Evolutionary conservation across 2,329 filamentous ascomycete genomes (phyloP).

Genomic region (Fusarium neocosmosporiellum): DNA sequence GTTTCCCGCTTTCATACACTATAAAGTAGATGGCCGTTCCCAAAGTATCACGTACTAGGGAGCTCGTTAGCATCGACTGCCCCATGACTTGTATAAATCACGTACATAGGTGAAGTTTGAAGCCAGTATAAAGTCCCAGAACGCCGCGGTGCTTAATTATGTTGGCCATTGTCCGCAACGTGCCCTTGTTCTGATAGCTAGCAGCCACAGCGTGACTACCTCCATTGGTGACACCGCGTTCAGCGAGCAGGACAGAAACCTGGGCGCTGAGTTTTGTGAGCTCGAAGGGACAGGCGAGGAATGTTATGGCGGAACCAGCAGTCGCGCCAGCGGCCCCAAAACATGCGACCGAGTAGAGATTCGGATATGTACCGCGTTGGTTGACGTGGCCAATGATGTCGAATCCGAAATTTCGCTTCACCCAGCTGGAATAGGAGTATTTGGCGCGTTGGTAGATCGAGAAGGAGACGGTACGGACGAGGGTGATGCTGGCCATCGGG

Average conservation of each 20-base stretch:
- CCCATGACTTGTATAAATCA: slow-evolving; percentile 12
- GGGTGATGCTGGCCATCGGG: slow-evolving; percentile 81
- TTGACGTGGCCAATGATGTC: slow-evolving; percentile 81
- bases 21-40: slow-evolving; percentile 90
- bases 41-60: slow-evolving; percentile 79
- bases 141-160: slow-evolving; percentile 81
- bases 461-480: slow-evolving; percentile 82
- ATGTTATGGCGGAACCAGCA: slow-evolving; percentile 82
- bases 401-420: slow-evolving; percentile 72
- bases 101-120: slow-evolving; percentile 81
- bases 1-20: slow-evolving; percentile 89
- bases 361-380: slow-evolving; percentile 76
- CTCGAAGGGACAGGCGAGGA: slow-evolving; percentile 88
- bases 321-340: slow-evolving; percentile 83
- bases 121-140: slow-evolving; percentile 82
- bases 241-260: slow-evolving; percentile 81
- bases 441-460: slow-evolving; percentile 84
- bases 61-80: slow-evolving; percentile 9
- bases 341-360: slow-evolving; percentile 77
- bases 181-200: slow-evolving; percentile 83
- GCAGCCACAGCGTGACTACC: slow-evolving; percentile 70
- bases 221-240: slow-evolving; percentile 48
- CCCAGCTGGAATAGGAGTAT: slow-evolving; percentile 76
- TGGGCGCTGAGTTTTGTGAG: slow-evolving; percentile 91
- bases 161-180: slow-evolving; percentile 79